Evolutionary conservation across 2,329 filamentous ascomycete genomes (phyloP), one percentile per base, ranked within the genome.

Genomic region (Elsinoe ampelina): DNA sequence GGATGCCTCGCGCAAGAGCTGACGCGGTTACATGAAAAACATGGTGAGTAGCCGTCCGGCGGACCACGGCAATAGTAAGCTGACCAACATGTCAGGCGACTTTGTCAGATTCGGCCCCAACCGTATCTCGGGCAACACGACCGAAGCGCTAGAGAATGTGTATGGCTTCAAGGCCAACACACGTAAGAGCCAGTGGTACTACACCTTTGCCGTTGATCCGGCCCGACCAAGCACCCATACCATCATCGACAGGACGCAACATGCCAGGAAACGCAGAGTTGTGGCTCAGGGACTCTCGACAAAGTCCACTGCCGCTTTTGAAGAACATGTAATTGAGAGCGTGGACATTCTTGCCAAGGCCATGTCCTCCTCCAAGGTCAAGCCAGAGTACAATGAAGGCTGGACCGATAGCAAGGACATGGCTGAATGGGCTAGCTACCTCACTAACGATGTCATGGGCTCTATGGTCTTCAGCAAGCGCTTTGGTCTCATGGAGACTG

Each of bases 91-190:
- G 26, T 22, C 22, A 56, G 54, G 54, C 20, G 73, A 76, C n/a
- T 69, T 83, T 52, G 85, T 92, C n/a, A 86, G 89, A 26, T 87
- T 86, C 62, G 86, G 86, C 0, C 89, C 89, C 43, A 89, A 89
- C 69, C 82, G 81, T 59, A 73, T 95, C 41, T 88, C 84, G 1
- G 81, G 95, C 73, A 92, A 93, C 75, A 84, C 82, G 56, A 80
- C 79, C 59, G 78, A 79, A 6, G 85, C 86, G 0, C 74, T 88
- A 15, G 75, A 75, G 58, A 70, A 73, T 7, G 77, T 80, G 63
- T 79, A 80, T 61, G 70, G 73, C 32, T 71, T 71, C 67, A 69
- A 72, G 22, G 67, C 72, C 42, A 77, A 78, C 60, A 72, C 78
- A 12, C 70, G 72, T 36, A 80, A 79, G 60, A 72, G 73, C 1